Percentiles rank a stretch among this genome's conserved stretches.
Conservation (phyloP, 2,329 filamentous ascomycete genomes). For the Fusarium nodosum region DNA sequence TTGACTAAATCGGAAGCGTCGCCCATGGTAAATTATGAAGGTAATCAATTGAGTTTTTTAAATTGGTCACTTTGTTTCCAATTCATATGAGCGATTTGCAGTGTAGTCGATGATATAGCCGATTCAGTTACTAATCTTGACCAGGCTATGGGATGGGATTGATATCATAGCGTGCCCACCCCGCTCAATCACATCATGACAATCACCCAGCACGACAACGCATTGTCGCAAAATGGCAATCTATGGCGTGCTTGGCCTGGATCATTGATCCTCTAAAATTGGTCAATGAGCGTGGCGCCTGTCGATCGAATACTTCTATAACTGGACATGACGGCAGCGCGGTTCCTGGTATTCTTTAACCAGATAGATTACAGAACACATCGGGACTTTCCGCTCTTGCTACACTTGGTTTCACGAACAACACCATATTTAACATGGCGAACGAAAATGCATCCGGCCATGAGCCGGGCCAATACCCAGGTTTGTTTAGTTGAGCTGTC, state of each 20-base stretch:
- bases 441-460: neutral
- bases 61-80: no score
- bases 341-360: neutral
- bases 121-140: neutral
- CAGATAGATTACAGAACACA: neutral
- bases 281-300: neutral
- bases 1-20: neutral
- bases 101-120: neutral
- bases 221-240: neutral
- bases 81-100: neutral
- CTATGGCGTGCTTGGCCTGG: neutral
- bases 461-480: neutral
- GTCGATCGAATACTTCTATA: neutral
- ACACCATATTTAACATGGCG: neutral
- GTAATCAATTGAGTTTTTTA: rapidly evolving
- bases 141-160: neutral
- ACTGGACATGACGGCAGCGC: neutral
- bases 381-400: neutral
- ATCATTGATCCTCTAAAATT: neutral
- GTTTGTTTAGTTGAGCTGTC: neutral
- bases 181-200: slow-evolving; percentile 1
- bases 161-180: slow-evolving; percentile 1
- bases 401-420: neutral
- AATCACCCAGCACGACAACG: neutral
- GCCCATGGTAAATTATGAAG: neutral